These are phyloP conservation scores for Themeda triandra DNA, from an alignment of 176 grass and related monocot species.

Conservation along the genomic window DNA sequence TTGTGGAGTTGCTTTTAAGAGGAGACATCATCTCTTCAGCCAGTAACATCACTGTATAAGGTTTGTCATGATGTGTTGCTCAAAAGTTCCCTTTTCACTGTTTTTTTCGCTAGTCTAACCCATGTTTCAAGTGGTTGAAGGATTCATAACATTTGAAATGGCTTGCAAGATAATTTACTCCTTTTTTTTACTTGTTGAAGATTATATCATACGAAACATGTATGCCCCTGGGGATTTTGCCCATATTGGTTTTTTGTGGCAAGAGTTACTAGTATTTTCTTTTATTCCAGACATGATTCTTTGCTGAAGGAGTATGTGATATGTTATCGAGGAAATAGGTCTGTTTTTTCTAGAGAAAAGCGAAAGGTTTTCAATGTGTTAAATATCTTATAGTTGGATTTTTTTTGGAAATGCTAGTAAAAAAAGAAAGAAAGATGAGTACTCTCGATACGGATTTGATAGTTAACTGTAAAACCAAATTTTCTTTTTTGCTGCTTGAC, in stretches of 20 bases:
- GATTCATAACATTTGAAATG: slow-evolving; percentile 14
- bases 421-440: neutral
- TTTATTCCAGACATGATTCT: slow-evolving; percentile 16
- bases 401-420: too few species aligned
- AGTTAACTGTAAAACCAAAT: neutral
- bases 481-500: neutral
- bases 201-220: neutral
- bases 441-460: neutral
- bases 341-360: neutral
- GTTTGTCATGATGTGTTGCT: slow-evolving; percentile 96
- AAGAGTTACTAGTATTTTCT: slow-evolving; percentile 3
- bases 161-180: neutral
- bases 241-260: neutral
- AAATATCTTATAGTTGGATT: too few species aligned
- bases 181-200: neutral
- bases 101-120: slow-evolving; percentile 14
- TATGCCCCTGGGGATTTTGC: neutral
- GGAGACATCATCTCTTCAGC: slow-evolving; percentile 86
- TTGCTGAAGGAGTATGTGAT: neutral
- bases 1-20: slow-evolving; percentile 93
- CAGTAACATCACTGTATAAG: slow-evolving; percentile 75
- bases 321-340: slow-evolving; percentile 4
- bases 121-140: slow-evolving; percentile 33
- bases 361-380: too few species aligned
- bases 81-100: slow-evolving; percentile 30